These are phyloP conservation scores for Zygosaccharomyces pseudobailii DNA, from an alignment of 1,139 yeast genomes.

Conservation along the genomic window DNA sequence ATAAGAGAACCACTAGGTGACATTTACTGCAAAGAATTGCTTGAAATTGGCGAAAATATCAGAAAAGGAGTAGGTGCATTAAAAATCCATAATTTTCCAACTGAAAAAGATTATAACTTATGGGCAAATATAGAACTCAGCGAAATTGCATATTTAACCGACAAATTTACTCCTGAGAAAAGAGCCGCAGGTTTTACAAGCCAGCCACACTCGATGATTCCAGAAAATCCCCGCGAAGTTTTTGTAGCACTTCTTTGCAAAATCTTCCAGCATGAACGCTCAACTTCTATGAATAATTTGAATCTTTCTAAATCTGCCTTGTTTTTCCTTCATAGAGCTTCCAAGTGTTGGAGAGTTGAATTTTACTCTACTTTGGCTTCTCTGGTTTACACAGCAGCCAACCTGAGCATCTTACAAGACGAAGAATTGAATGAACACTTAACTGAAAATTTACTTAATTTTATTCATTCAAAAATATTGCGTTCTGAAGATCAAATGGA, in stretches of 20 bases:
- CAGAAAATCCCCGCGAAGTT: conserved; percentile 38
- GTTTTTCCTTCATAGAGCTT: conserved; percentile 43
- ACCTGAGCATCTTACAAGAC: conserved; percentile 38
- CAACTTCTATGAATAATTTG: conserved; percentile 29
- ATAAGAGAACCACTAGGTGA: conserved; percentile 44
- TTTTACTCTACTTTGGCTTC: conserved; percentile 48
- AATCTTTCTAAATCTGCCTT: conserved; percentile 39
- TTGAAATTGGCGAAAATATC: conserved; percentile 37
- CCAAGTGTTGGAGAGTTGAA: conserved; percentile 58
- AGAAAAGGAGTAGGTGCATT: conserved; percentile 42
- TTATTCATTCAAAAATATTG: conserved; percentile 31
- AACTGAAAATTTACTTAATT: conserved; percentile 27
- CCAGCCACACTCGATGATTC: conserved; percentile 36
- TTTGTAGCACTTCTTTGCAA: conserved; percentile 34
- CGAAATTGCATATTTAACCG: conserved; percentile 38
- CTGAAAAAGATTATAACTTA: conserved; percentile 39
- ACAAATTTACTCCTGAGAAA: conserved; percentile 40
- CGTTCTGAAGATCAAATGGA: conserved; percentile 43
- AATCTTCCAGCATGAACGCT: conserved; percentile 34
- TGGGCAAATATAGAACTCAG: conserved; percentile 51
- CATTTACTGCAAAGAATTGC: conserved; percentile 23
- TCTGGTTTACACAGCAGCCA: conserved; percentile 51
- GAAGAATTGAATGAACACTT: conserved; percentile 31
- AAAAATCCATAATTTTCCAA: conserved; percentile 41
- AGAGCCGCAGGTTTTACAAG: conserved; percentile 35